Percentiles rank a stretch among this genome's conserved stretches.
Evolutionary conservation across 2,329 filamentous ascomycete genomes (phyloP).

Genomic region (Exophiala alcalophila): DNA sequence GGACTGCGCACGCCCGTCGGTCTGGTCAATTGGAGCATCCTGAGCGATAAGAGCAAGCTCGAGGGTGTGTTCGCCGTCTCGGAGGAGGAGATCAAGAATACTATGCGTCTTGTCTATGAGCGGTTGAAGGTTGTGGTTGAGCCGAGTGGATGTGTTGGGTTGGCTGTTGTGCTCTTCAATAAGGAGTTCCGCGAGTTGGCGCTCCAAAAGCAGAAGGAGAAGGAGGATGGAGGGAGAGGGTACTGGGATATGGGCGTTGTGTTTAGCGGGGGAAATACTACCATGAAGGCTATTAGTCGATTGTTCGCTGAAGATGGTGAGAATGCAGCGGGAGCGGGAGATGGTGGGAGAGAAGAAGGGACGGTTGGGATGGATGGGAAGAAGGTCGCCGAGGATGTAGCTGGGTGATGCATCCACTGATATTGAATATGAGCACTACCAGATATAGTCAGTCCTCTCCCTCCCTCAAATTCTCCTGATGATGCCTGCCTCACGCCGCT

Average conservation of each 20-base stretch:
- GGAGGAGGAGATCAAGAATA: slow-evolving; percentile 76
- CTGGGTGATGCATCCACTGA: slow-evolving; percentile 24
- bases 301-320: slow-evolving; percentile 43
- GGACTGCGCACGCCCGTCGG: slow-evolving; percentile 83
- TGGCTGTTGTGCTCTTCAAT: slow-evolving; percentile 80
- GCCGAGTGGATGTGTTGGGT: slow-evolving; percentile 77
- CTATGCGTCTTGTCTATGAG: slow-evolving; percentile 77
- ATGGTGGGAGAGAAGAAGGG: slow-evolving; percentile 19
- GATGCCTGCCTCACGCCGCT: too few species aligned
- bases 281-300: slow-evolving; percentile 58
- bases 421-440: too few species aligned
- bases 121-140: slow-evolving; percentile 88
- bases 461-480: too few species aligned
- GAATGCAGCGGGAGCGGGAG: not conserved
- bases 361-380: slow-evolving; percentile 22
- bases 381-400: slow-evolving; percentile 27
- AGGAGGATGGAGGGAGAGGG: slow-evolving; percentile 66
- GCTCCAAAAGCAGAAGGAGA: slow-evolving; percentile 47
- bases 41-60: slow-evolving; percentile 70
- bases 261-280: slow-evolving; percentile 64
- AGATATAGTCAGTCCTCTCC: too few species aligned
- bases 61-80: slow-evolving; percentile 68
- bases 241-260: slow-evolving; percentile 66
- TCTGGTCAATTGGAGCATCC: slow-evolving; percentile 69
- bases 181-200: slow-evolving; percentile 75